Evolutionary conservation across 306 rosid species (phyloP), one percentile per base, ranked within the genome.

Genomic region (Hippophae gyantsensis): DNA sequence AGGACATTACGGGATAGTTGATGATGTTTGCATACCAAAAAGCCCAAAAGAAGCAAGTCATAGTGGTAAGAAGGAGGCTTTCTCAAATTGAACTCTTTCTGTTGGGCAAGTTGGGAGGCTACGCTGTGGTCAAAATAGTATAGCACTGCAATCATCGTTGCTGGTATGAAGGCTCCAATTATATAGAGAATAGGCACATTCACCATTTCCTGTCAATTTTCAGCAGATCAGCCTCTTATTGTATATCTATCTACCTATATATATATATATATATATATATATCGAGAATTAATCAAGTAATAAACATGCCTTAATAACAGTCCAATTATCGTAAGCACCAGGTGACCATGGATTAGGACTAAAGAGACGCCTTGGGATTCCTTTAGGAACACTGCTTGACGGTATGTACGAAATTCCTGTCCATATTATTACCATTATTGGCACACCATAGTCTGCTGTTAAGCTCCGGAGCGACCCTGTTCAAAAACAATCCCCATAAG

Each of bases 261-360:
- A 18, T 18, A 18, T 18, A 18, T 18, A 18, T 18, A n/a, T 18
- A 18, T 18, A 18, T 18, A 18, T 18, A 18, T 18, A 18, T 18
- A 18, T 18, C 10, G 42, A 11, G 3, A 6, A 56, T 3, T 6
- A 6, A 48, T 58, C 43, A 23, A 26, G 41, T 8, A 27, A 53
- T 7, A 13, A 25, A 56, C 89, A 59, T 80, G 73, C 99, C 97
- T 88, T 86, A 54, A 92, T 58, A 43, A 93, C 95, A 44, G 95
- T 93, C 99, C 99, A 93, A 70, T 93, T 93, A 7, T 80, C 94
- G 26, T 93, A 93, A 45, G 99, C 99, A 70, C 99, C 99, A 7
- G 90, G 94, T 38, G 99, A 88, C 99, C 99, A 93, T 1, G 99
- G 99, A 63, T 93, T 86, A n/a, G 99, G 99, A 73, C 99, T 93